Evolutionary conservation across 768 basidiomycete species (phyloP).

Genomic region (Sistotremastrum suecicum): DNA sequence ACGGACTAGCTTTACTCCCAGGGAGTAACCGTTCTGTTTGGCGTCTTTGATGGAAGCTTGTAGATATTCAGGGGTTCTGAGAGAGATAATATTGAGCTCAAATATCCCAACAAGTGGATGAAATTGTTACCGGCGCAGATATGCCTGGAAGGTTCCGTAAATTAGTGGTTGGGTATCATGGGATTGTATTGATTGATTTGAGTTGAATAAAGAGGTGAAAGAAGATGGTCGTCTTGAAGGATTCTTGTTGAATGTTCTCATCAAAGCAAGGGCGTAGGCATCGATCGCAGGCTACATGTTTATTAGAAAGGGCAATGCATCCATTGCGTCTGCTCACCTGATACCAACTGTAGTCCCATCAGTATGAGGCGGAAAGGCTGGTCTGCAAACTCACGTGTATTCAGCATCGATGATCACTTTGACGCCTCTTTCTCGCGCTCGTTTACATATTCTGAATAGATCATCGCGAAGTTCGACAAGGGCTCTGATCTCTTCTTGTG

Average conservation of each 20-base stretch:
- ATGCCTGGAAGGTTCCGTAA: conserved; percentile 84
- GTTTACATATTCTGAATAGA: conserved; percentile 47
- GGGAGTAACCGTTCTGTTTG: conserved; percentile 45
- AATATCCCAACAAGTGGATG: background rate
- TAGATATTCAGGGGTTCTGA: conserved; percentile 58
- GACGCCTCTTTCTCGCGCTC: conserved; percentile 47
- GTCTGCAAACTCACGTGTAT: conserved; percentile 35
- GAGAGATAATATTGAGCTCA: background rate
- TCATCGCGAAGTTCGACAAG: conserved; percentile 49
- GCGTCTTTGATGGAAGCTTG: conserved; percentile 52
- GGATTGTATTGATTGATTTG: conserved; percentile 5
- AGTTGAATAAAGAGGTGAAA: conserved; percentile 2
- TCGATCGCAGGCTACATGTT: conserved; percentile 63
- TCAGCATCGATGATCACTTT: conserved; percentile 78
- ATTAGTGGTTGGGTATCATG: conserved; percentile 44
- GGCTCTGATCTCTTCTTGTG: conserved; percentile 40
- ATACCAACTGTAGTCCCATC: conserved; percentile 31
- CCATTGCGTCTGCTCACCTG: conserved; percentile 24
- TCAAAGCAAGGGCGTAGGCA: conserved; percentile 58
- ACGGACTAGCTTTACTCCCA: conserved; percentile 86
- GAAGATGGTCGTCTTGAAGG: background rate
- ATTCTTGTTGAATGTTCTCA: conserved; percentile 57
- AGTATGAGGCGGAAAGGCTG: background rate
- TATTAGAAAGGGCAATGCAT: conserved; percentile 9
- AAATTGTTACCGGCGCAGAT: conserved; percentile 49